Base-by-base conservation (phyloP, 495 filamentous ascomycete genomes). In the Talaromyces liani region DNA sequence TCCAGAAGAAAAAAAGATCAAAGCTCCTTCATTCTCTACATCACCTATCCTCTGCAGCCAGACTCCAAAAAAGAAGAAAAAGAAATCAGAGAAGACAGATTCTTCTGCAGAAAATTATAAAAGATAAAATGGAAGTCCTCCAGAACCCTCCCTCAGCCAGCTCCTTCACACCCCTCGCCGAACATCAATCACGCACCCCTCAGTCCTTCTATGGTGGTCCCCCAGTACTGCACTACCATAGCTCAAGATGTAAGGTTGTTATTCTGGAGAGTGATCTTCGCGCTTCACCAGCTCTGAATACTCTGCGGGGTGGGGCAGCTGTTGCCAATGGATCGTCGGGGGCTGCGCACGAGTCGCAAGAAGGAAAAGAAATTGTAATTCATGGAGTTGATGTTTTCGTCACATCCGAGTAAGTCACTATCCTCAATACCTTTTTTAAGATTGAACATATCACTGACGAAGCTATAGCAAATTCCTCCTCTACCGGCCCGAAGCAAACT, bases 181-280 rank as follows among this genome's bases (percentile, higher is more conserved):
- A 88, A 62, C 91, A 96, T 75, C 91, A 96, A 71, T 85, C 88
- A 29, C 86, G 87, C 64, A 98, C 94, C 8, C 94, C 94, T 0
- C 73, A 78, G 58, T 92, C 88, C 31, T 98, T 98, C 82, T 88
- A 87, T 74, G 81, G 82, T 69, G 88, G 85, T 9, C 89, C 88
- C 62, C 85, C 93, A 12, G 82, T 98, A 34, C 85, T 98, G 0
- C 82, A 97, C 78, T 88, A 87, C 75, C 88, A 88, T 69, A 81
- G 78, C 65, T 70, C 83, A 56, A 77, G 79, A 67, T 83, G 87
- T 70, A 88, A 86, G 55, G 81, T 92, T 36, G 67, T 74, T 64
- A 78, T 87, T 33, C 66, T 75, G 2, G 72, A 77, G 59, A 68
- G 67, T 56, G 77, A 85, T 14, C 68, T 84, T 5, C 24, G 70